phyloP scores from a whole-genome alignment of 2,329 filamentous ascomycete genomes.

The Fusarium denticulatum region DNA sequence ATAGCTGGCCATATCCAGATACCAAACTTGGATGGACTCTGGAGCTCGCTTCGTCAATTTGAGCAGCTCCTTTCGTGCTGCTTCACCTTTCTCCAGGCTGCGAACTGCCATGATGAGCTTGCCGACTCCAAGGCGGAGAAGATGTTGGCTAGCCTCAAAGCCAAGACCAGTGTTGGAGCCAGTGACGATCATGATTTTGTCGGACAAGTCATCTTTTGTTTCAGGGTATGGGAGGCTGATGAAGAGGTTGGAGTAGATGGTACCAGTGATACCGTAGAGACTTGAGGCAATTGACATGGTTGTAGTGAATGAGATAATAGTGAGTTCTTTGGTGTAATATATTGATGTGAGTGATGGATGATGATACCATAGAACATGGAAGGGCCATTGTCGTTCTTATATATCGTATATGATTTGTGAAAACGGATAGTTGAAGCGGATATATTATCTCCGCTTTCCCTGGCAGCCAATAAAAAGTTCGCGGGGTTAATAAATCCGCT shows the following conservation, averaged over 20 bases:
- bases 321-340: rapidly evolving
- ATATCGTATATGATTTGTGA: no score
- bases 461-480: neutral
- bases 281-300: slow-evolving; percentile 24
- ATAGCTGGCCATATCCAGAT: slow-evolving; percentile 58
- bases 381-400: neutral
- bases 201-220: slow-evolving; percentile 29
- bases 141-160: slow-evolving; percentile 49
- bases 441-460: slow-evolving; percentile 29
- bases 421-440: no score
- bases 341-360: neutral
- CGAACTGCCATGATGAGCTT: slow-evolving; percentile 53
- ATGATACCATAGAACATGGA: rapidly evolving
- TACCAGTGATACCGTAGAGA: slow-evolving; percentile 17
- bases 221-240: slow-evolving; percentile 37
- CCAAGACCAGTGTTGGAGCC: slow-evolving; percentile 55
- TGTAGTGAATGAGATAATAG: no score
- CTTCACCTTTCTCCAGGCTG: slow-evolving; percentile 52
- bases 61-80: slow-evolving; percentile 50
- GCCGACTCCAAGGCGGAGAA: slow-evolving; percentile 45
- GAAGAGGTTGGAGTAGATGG: slow-evolving; percentile 32
- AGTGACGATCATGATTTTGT: slow-evolving; percentile 50
- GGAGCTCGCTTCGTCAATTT: neutral
- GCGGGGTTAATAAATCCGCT: slow-evolving; percentile 36
- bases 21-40: slow-evolving; percentile 55